phyloP scores from a whole-genome alignment of 2,329 filamentous ascomycete genomes.

The Clarireedia sp. region DNA sequence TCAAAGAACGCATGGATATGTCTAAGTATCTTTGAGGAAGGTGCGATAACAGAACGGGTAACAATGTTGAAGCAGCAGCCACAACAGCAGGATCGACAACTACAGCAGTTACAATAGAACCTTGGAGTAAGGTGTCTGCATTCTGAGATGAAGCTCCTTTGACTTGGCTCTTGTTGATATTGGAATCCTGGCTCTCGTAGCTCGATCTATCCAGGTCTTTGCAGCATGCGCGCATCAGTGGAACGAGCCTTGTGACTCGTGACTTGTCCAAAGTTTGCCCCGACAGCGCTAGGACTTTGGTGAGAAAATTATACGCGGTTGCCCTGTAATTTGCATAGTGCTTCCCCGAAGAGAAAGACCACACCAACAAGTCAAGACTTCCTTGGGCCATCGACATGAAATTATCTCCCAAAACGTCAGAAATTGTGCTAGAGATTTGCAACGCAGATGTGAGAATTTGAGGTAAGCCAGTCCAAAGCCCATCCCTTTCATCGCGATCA shows the following conservation, averaged over 20 bases:
- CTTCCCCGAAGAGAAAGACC: constrained; percentile 57
- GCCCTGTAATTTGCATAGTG: constrained; percentile 47
- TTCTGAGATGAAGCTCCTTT: constrained; percentile 41
- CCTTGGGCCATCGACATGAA: constrained; percentile 53
- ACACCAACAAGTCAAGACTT: constrained; percentile 62
- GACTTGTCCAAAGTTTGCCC: constrained; percentile 54
- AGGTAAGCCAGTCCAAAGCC: constrained; percentile 66
- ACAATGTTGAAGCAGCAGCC: constrained; percentile 50
- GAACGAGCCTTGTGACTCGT: constrained; percentile 53
- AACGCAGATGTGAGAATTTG: constrained; percentile 67
- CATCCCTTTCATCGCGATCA: constrained; percentile 72
- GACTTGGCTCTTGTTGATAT: constrained; percentile 25
- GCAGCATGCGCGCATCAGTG: constrained; percentile 62
- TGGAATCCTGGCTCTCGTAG: constrained; percentile 25
- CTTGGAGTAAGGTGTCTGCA: constrained; percentile 60
- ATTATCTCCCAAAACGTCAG: constrained; percentile 49
- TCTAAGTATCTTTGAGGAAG: constrained; percentile 61
- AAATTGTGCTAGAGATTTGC: constrained; percentile 48
- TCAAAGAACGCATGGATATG: constrained; percentile 61
- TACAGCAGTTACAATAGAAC: constrained; percentile 22
- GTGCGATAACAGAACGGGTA: constrained; percentile 53
- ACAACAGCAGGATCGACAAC: constrained; percentile 40
- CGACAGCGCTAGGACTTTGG: constrained; percentile 48
- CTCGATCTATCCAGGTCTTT: constrained; percentile 56
- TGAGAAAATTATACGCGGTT: constrained; percentile 51